Base-by-base conservation (phyloP, 352 stramenopile species). In the Aphanomyces euteiches region DNA sequence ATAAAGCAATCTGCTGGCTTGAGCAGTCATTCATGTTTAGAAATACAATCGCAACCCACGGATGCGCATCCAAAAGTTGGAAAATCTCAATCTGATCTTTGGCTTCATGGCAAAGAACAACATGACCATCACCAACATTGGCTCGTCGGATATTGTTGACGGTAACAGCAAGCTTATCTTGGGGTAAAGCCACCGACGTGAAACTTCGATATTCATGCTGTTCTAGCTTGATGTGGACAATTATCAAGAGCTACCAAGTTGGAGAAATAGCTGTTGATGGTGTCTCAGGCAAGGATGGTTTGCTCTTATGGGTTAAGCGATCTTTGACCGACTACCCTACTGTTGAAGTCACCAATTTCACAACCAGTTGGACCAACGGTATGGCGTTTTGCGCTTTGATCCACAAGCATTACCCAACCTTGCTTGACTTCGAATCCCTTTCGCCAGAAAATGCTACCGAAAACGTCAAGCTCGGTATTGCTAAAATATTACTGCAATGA, bases 51-150 rank as follows among this genome's bases (percentile, higher is more conserved):
- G 91, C 77, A 93, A 95, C 63, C 87, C 87, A 67, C 90, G 90
- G 72, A 95, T 96, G 82, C 86, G 89, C 56, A 97, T 97, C 76
- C 90, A 97, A 72, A 96, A 96, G 79, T 92, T 96, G 76, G 90
- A 97, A 75, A 96, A 96, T 73, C 76, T 95, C n/a, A 96, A 96
- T 78, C 88, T 96, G 63, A 82, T 90, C 54, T 94, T 97, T 68
- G 85, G 88, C 38, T 96, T 92, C 64, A 78, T 96, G 76, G 83
- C 92, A 64, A 90, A 92, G 73, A 92, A 92, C 73, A 90, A 93
- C 69, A 81, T 97, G 3, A 93, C 90, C 72, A 73, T 96, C 59
- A 95, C 90, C 10, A 97, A 97, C 81, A 90, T 97, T 37, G 89
- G 90, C 45, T 96, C 88, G 48, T 90, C 84, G n/a, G 90, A 97